Conservation (phyloP, 441 rosid species). For the Jatropha podagrica region DNA sequence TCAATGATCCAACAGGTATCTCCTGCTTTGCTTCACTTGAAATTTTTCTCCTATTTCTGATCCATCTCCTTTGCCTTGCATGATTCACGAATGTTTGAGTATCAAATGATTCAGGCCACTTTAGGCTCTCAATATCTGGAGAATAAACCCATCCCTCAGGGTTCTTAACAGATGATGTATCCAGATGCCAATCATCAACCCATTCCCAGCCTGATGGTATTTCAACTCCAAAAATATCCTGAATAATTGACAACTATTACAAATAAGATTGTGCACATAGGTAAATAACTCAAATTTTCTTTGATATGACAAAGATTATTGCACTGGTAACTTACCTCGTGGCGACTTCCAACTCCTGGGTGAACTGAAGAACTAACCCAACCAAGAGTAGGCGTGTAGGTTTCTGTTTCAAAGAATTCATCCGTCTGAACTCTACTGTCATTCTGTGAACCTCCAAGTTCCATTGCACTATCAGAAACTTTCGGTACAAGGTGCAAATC, state of each 20-base stretch:
- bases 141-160: constrained; percentile 78
- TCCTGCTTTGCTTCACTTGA: constrained; percentile 38
- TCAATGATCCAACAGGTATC: constrained; percentile 61
- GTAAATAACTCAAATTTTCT: too few relatives aligned
- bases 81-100: constrained; percentile 41
- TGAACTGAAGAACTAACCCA: constrained; percentile 48
- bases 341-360: constrained; percentile 25
- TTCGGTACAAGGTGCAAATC: constrained; percentile 71
- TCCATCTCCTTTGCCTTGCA: constrained; percentile 77
- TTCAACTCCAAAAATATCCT: constrained; percentile 40
- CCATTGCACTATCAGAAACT: constrained; percentile 37
- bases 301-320: not conserved
- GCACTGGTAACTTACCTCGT: constrained; percentile 33
- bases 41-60: constrained; percentile 49
- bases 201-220: constrained; percentile 63
- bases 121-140: constrained; percentile 54
- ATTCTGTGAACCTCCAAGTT: constrained; percentile 33
- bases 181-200: constrained; percentile 65
- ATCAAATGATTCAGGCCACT: constrained; percentile 62
- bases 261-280: constrained; percentile 1
- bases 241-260: constrained; percentile 18
- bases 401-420: constrained; percentile 58
- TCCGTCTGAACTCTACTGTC: constrained; percentile 38
- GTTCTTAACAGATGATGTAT: constrained; percentile 40
- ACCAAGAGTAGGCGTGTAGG: constrained; percentile 45